Conservation (phyloP, 2,329 filamentous ascomycete genomes). For the Septoria petroselini region DNA sequence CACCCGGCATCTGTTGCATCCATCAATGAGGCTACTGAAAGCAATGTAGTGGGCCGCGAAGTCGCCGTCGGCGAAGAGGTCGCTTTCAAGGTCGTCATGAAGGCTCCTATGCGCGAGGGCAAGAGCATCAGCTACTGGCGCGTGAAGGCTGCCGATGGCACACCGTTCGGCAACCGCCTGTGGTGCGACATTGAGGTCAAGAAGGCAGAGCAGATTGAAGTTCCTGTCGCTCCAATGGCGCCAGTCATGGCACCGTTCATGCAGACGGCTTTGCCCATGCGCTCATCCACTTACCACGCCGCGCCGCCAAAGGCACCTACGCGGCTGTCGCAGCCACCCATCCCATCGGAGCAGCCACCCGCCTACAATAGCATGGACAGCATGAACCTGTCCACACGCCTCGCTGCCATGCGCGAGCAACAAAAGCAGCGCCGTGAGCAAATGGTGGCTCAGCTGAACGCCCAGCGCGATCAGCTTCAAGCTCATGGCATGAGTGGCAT, state of each 20-base stretch:
- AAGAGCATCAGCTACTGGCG: constrained; percentile 96
- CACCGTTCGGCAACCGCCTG: constrained; percentile 84
- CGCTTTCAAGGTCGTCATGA: constrained; percentile 79
- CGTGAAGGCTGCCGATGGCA: constrained; percentile 73
- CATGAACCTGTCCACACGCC: constrained; percentile 25
- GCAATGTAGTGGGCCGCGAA: constrained; percentile 67
- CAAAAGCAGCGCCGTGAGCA: constrained; percentile 39
- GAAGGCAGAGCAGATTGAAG: constrained; percentile 22
- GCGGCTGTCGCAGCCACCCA: constrained; percentile 3
- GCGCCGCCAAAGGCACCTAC: constrained; percentile 1
- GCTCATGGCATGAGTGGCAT: constrained; percentile 17
- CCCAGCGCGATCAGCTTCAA: constrained; percentile 26
- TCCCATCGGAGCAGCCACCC: constrained; percentile 25
- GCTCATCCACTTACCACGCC: background rate
- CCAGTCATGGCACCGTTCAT: constrained; percentile 10
- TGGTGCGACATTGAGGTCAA: constrained; percentile 87
- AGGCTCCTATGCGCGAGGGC: constrained; percentile 72
- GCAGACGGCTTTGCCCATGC: constrained; percentile 7
- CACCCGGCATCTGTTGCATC: constrained; percentile 75
- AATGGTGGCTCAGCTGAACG: constrained; percentile 30
- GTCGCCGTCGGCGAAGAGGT: constrained; percentile 72
- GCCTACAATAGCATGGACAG: constrained; percentile 20
- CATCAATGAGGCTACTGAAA: constrained; percentile 76
- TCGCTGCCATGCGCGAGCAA: constrained; percentile 31
- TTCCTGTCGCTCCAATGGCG: constrained; percentile 1